Conservation (phyloP, 148 eudicot genomes). For the Mesembryanthemum crystallinum region DNA sequence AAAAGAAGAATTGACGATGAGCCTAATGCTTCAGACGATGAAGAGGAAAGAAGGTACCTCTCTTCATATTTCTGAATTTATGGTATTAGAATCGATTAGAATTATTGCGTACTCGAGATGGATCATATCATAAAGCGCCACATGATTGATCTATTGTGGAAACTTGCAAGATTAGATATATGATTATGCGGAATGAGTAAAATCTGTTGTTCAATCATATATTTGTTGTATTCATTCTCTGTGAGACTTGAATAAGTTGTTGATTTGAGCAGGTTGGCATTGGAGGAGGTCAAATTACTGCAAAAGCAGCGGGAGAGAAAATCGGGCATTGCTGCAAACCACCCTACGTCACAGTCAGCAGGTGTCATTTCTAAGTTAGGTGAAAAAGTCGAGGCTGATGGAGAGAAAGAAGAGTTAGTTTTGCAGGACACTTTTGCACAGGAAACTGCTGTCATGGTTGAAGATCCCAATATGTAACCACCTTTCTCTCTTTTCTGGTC, state of each 20-base stretch:
- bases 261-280: slow-evolving; percentile 50
- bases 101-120: neutral
- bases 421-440: slow-evolving; percentile 96
- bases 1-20: slow-evolving; percentile 56
- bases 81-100: neutral
- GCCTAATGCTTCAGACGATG: slow-evolving; percentile 40
- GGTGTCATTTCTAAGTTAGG: slow-evolving; percentile 38
- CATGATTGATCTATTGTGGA: neutral
- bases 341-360: slow-evolving; percentile 34
- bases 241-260: slow-evolving; percentile 3
- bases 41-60: slow-evolving; percentile 54
- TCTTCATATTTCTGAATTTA: neutral
- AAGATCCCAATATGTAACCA: slow-evolving; percentile 88
- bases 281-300: slow-evolving; percentile 87
- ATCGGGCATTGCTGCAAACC: slow-evolving; percentile 67
- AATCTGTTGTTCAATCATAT: neutral
- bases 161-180: neutral
- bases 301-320: slow-evolving; percentile 85
- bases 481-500: neutral
- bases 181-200: neutral
- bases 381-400: slow-evolving; percentile 61
- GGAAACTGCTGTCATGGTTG: slow-evolving; percentile 98
- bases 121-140: neutral
- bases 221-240: neutral
- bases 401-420: slow-evolving; percentile 91